Evolutionary conservation across 768 basidiomycete genomes (phyloP), one percentile per base, ranked within the genome.

Genomic region (Vararia minispora): DNA sequence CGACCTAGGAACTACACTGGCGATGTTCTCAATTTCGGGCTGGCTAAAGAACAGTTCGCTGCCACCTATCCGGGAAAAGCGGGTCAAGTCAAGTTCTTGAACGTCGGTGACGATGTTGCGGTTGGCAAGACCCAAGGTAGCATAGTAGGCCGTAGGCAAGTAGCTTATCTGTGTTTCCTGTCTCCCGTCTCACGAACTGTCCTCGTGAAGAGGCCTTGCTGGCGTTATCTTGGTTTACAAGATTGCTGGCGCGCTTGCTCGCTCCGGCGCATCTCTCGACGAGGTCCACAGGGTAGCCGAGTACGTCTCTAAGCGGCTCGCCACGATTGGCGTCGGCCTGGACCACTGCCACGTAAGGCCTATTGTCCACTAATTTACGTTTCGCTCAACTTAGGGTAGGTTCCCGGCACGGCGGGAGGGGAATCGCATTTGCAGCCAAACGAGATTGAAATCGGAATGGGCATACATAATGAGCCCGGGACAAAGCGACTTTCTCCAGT

Each of bases 401-500:
- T 89, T 28, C 87, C 86, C 7, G 82, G 89, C 23, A 89, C 86
- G 5, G 75, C 76, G 0, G 53, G 69, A 1, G 53, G 65, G 3
- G 57, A 72, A 25, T 69, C 72, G 10, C 68, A 74, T 52, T 65
- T 90, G 17, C 64, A 63, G 3, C 51, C 58, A 10, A 60, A 69
- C 16, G 84, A 89, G 55, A 74, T 90, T 37, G 90, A 94, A 59
- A 80, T 94, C 42, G 90, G 90, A 13, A 75, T 87, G 66, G 85
- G 90, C 10, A 84, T 94, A 40, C 90, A 94, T 61, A 94, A 94
- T 51, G 90, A 94, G 60, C 74, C 77, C 33, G 90, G 84, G 6
- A 69, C 76, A 45, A 62, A 65, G 28, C 76, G 76, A 21, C 47
- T 82, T 25, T 77, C 78, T 0, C 84, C 82, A 4, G 65, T 80